These are phyloP conservation scores for Xerocomus nothofagi DNA, from an alignment of 1,284 basidiomycete genomes.

Conservation along the genomic window DNA sequence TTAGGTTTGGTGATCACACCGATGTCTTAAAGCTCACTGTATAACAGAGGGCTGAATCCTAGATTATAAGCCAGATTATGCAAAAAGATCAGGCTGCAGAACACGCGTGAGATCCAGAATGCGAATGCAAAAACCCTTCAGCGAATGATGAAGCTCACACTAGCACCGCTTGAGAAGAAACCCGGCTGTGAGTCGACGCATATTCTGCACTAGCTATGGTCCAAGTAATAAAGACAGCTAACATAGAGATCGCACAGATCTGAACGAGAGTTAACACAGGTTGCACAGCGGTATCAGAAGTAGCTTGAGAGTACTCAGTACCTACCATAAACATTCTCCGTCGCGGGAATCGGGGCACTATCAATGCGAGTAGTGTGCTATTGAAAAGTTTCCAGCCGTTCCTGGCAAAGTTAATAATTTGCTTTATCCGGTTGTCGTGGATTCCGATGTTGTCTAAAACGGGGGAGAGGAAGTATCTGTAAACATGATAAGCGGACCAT, in stretches of 20 bases:
- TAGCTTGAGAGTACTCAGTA: no score
- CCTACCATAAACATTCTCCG: neutral
- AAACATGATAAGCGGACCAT: neutral
- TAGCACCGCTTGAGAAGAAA: conserved; percentile 6
- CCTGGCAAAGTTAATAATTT: neutral
- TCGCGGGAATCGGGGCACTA: neutral
- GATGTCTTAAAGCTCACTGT: neutral
- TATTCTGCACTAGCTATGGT: conserved; percentile 10
- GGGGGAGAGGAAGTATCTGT: conserved; percentile 15
- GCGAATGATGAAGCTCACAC: conserved; percentile 1
- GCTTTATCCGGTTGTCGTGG: neutral
- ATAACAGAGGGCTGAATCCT: conserved; percentile 1
- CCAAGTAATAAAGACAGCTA: conserved; percentile 15
- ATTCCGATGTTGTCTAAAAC: conserved; percentile 15
- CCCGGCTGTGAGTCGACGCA: neutral
- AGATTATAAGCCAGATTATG: conserved; percentile 4
- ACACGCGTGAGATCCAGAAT: no score
- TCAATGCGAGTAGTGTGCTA: neutral
- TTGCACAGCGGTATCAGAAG: neutral
- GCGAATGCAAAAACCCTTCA: neutral
- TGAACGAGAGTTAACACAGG: neutral
- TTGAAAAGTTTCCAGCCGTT: neutral
- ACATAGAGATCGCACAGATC: conserved; percentile 12
- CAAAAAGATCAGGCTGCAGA: conserved; percentile 11
- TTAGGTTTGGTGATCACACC: no score